Base-by-base conservation (phyloP, 2,329 filamentous ascomycete species). In the Trichoderma gracile region DNA sequence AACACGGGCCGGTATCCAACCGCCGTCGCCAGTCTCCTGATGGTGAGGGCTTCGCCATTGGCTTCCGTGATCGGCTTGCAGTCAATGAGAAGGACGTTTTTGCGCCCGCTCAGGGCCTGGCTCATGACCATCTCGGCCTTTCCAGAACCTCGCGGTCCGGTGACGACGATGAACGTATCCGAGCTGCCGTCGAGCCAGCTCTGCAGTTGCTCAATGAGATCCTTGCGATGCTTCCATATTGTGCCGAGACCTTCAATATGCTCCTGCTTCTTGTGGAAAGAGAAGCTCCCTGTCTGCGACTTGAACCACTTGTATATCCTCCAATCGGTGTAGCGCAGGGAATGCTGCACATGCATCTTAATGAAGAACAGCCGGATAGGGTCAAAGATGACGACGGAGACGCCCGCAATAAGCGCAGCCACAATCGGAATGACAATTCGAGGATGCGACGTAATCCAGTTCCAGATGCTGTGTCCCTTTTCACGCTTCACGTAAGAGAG, bases 1-100 rank as follows among this genome's bases (percentile, higher is more conserved):
- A 99, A 99, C 0, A 99, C 87, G 0, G 95, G 95, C 9, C 91
- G 84, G 74, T 97, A 98, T 9, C 95, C 94, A 55, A 98, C 93
- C 68, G 93, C 87, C 1, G 82, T 79, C 0, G 94, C 95, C 6
- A 95, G 88, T 46, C 89, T 88, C 66, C 86, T 86, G 71, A 99
- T 97, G 0, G 91, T 97, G 3, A 88, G 86, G 8, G 89, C 88
- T 73, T 99, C 95, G 5, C 95, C 93, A 62, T 91, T 87, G 1
- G 94, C 93, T 76, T 98, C 94, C 65, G 94, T 89, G 12, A 98
- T 91, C 1, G 91, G 90, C 74, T 96, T 97, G 80, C 94, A 98
- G 77, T 99, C 95, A 50, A 98, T 86, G 3, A 96, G 81, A 3
- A 98, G 80, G 53, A 94, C 92, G 68, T 96, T 88, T 68, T 86